Evolutionary conservation across 1,284 basidiomycete genomes (phyloP).

Genomic region (Marasmius oreades): DNA sequence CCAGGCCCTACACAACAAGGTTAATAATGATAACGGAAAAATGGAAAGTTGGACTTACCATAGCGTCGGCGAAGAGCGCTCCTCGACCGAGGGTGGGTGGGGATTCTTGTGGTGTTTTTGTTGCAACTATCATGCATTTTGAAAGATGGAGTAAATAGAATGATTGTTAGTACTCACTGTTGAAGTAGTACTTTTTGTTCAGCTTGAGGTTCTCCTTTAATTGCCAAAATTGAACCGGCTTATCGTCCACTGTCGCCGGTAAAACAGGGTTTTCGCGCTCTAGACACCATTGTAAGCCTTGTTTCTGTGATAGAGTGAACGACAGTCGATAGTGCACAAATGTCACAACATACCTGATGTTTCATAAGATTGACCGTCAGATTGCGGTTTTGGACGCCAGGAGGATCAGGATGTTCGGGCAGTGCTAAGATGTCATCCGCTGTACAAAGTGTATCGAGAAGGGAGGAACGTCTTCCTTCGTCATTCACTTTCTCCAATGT

Average conservation of each 20-base stretch:
- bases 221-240: conserved; percentile 87
- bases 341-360: conserved; percentile 59
- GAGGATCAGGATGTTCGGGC: conserved; percentile 64
- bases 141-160: background rate
- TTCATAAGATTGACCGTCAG: conserved; percentile 70
- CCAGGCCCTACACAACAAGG: conserved; percentile 33
- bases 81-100: conserved; percentile 74
- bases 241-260: conserved; percentile 62
- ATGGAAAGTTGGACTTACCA: conserved; percentile 57
- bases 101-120: conserved; percentile 68
- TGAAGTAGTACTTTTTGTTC: conserved; percentile 59
- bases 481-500: conserved; percentile 75
- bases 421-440: conserved; percentile 66
- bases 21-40: background rate
- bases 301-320: conserved; percentile 41
- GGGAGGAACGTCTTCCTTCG: conserved; percentile 64
- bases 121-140: conserved; percentile 51
- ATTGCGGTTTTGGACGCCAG: conserved; percentile 60
- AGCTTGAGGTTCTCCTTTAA: conserved; percentile 47
- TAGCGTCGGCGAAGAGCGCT: conserved; percentile 84
- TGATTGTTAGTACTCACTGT: conserved; percentile 43
- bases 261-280: conserved; percentile 71
- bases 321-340: background rate
- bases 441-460: conserved; percentile 67
- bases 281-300: conserved; percentile 79